phyloP scores from a whole-genome alignment of 2,329 filamentous ascomycete species.

The Neopestalotiopsis rosae region DNA sequence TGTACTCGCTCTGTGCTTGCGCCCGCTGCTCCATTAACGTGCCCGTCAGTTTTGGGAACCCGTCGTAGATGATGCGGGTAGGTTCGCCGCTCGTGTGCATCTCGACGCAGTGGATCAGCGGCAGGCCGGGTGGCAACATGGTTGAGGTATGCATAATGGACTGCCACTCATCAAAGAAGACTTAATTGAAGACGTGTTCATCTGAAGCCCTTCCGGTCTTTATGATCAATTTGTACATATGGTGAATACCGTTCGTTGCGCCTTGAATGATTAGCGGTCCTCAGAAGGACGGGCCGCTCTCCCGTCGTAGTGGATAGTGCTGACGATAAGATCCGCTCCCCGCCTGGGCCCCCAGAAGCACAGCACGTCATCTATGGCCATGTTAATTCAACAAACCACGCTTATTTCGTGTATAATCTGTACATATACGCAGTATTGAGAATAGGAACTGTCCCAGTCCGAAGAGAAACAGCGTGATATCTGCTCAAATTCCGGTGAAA shows the following conservation, averaged over 20 bases:
- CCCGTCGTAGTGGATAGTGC: no score
- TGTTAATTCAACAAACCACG: no score
- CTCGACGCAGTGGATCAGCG: conserved; percentile 5
- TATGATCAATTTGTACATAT: not conserved
- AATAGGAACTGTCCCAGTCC: no score
- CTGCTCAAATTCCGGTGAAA: no score
- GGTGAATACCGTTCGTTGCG: not conserved
- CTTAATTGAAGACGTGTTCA: not conserved
- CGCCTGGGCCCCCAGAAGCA: no score
- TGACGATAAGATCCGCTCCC: no score
- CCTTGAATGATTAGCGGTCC: no score
- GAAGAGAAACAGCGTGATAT: no score
- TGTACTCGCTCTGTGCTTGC: not conserved
- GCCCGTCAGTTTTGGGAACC: not conserved
- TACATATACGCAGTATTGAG: no score
- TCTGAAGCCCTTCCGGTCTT: not conserved
- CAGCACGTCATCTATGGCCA: no score
- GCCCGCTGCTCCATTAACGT: conserved; percentile 1
- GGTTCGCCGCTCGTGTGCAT: conserved; percentile 12
- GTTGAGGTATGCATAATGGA: not conserved
- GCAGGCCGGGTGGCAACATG: not conserved
- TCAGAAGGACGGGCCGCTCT: no score
- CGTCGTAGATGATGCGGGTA: conserved; percentile 5
- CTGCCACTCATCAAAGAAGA: not conserved
- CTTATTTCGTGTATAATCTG: no score